Base-by-base conservation (phyloP, 2,329 filamentous ascomycete species). In the Calycina herbarum region DNA sequence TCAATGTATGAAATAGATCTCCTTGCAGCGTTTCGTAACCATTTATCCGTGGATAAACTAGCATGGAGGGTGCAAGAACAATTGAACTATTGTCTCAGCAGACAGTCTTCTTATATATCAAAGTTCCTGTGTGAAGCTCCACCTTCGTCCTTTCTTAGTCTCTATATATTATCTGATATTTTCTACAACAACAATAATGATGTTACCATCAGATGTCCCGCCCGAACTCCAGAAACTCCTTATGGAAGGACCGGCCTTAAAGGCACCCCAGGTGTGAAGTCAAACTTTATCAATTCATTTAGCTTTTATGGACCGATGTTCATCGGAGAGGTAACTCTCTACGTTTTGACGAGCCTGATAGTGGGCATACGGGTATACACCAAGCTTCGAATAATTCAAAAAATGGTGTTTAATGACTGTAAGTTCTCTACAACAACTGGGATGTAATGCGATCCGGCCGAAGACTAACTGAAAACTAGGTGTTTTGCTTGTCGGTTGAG, bases 381-480 rank as follows among this genome's bases (percentile, higher is more conserved):
- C 45, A 48, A 48, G 45, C 45, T 48, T 48, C 45, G 45, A 1
- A 48, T 48, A 48, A 5, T 48, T 20, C 45, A 10, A 20, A 48
- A 48, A 48, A 48, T 48, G 45, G 45, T n/a, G 6, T 48, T 48
- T 24, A 20, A 48, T 48, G 45, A 48, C n/a, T 48, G 45, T 48
- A 48, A 48, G 45, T 48, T 48, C n/a, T 20, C n/a, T 10, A 20
- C 8, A 20, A 20, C 8, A 48, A 3, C 45, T 13, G 3, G 1
- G n/a, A 2, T 17, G 6, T 17, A 45, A 10, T 48, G 5, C 3
- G 20, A 48, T 7, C 17, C n/a, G n/a, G 20, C 7, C 1, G 20
- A n/a, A 2, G 20, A 24, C 45, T 48, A 11, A 48, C 20, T 24
- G 0, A 20, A 38, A 20, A 20, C n/a, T 20, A 48, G 45, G 24